Base-by-base conservation (phyloP, 441 rosid genomes). In the Pelargonium cotyledonis region DNA sequence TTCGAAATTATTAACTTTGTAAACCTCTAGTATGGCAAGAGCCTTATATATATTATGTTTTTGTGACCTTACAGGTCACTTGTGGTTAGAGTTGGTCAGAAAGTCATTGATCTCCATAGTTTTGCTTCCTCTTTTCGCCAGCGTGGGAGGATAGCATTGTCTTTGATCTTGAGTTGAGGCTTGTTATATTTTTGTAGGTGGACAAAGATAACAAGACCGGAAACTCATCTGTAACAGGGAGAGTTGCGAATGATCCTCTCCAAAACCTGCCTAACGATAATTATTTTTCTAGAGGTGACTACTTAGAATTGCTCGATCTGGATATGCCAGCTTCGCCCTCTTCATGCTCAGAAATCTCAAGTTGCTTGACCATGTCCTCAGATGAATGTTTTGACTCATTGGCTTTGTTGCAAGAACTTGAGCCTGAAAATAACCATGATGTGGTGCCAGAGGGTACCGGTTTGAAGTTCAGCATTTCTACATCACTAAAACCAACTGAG, bases 271-370 rank as follows among this genome's bases (percentile, higher is more conserved):
- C 47, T 6, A 84, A 68, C 16, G 40, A 2, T 41, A 84, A 63
- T 68, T 63, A 35, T 65, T 3, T 67, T 19, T 67, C 67, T 2
- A 5, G 70, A 60, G 86, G 74, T 23, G 80, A 78, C 72, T 88
- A 15, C 80, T 46, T 88, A 76, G 90, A 86, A 72, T 38, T 85
- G 76, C 35, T 0, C 1, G 94, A 88, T 77, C 87, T 88, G 57
- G 80, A 64, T 19, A 67, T 6, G 55, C 87, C 80, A 18, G 68
- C 14, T 63, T 82, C 85, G 0, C 69, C 78, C 63, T 77, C 85
- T 43, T 88, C 89, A 1, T 78, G 85, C 76, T 86, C 89, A 2
- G 85, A 78, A 31, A 82, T 76, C 76, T 88, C 93, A 11, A 88
- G 90, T 51, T 74, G 85, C 58, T 0, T 75, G 70, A 77, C 85